Conservation (phyloP, 164 flowering plant genomes). For the Chimonanthus praecox region DNA sequence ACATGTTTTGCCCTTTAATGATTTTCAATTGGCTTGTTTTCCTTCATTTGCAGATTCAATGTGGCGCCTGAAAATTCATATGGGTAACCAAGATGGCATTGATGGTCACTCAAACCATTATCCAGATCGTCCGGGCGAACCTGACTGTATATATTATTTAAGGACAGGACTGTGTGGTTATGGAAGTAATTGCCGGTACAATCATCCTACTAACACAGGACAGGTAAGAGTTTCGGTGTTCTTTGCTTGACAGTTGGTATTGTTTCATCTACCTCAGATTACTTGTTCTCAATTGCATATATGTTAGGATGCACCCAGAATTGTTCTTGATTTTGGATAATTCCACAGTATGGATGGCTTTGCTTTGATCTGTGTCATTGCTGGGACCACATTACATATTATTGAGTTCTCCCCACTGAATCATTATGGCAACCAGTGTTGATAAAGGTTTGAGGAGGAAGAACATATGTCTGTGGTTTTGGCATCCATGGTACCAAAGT, state of each 20-base stretch:
- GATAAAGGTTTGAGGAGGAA: not conserved
- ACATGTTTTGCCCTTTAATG: not conserved
- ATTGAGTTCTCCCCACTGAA: not conserved
- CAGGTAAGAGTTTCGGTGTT: conserved; percentile 27
- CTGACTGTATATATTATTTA: conserved; percentile 53
- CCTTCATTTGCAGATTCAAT: conserved; percentile 28
- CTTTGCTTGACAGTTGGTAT: not conserved
- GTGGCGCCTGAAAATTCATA: conserved; percentile 39
- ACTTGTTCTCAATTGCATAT: no score
- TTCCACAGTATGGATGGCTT: no score
- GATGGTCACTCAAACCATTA: conserved; percentile 24
- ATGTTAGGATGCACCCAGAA: no score
- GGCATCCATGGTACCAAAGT: not conserved
- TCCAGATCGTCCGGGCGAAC: conserved; percentile 65
- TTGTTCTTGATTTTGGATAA: no score
- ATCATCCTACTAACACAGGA: conserved; percentile 43
- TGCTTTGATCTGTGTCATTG: no score
- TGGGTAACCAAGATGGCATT: conserved; percentile 33
- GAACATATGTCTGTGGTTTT: not conserved
- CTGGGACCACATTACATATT: not conserved
- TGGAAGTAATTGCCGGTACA: conserved; percentile 57
- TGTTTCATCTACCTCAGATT: no score
- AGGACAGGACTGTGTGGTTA: conserved; percentile 68
- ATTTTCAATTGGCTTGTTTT: not conserved
- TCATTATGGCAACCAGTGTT: not conserved